Conservation (phyloP, 2,329 filamentous ascomycete genomes). For the Meredithiella fracta region DNA sequence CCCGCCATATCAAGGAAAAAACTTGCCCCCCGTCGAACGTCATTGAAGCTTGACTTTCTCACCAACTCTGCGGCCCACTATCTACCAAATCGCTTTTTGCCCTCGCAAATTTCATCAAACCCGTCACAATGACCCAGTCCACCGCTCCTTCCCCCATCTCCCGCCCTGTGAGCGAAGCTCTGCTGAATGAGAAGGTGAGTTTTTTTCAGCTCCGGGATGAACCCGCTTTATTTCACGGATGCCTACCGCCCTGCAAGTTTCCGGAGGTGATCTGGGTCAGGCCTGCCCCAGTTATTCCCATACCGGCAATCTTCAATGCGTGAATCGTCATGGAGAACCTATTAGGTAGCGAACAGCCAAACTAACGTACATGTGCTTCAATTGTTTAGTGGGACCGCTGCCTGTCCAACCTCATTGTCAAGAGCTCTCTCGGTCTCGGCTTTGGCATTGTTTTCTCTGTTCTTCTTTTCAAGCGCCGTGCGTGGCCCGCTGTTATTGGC, state of each 20-base stretch:
- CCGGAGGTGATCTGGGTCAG: background rate
- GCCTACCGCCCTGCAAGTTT: background rate
- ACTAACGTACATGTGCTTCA: conserved; percentile 17
- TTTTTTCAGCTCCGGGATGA: background rate
- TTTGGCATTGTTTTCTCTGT: conserved; percentile 99
- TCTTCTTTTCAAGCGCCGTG: conserved; percentile 90
- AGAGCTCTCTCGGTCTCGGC: conserved; percentile 84
- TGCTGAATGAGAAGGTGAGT: conserved; percentile 95
- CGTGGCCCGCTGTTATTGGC: conserved; percentile 92
- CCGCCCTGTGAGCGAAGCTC: conserved; percentile 87
- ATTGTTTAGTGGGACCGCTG: conserved; percentile 80
- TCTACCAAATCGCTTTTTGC: conserved; percentile 2
- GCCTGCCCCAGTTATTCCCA: background rate
- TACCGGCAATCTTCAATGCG: background rate
- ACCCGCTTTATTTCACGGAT: background rate
- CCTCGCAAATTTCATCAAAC: conserved; percentile 1
- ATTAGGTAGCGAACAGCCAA: background rate
- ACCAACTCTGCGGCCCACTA: conserved; percentile 5
- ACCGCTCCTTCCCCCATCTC: conserved; percentile 34
- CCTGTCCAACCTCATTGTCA: conserved; percentile 92
- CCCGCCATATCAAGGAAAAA: conserved; percentile 7
- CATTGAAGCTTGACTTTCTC: conserved; percentile 3
- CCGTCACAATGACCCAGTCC: conserved; percentile 36
- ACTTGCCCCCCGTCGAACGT: background rate
- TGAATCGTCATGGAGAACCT: background rate